phyloP scores from a whole-genome alignment of 2,329 filamentous ascomycete genomes.

The Alternaria atra region DNA sequence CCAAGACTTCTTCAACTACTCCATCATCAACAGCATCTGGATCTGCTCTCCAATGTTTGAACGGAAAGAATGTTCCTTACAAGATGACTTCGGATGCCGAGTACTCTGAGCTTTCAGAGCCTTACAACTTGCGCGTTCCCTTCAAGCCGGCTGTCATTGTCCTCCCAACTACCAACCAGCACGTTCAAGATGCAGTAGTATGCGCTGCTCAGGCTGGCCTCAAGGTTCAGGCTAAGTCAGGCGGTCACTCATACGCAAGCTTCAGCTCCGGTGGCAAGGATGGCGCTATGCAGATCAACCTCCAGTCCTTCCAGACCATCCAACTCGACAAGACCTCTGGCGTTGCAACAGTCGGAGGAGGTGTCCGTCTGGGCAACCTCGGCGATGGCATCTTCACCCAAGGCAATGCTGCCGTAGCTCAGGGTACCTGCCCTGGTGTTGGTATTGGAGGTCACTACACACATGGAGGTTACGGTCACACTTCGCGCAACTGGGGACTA shows the following conservation, averaged over 20 bases:
- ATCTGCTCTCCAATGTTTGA: slow-evolving; percentile 40
- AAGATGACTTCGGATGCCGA: slow-evolving; percentile 37
- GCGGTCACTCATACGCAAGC: slow-evolving; percentile 70
- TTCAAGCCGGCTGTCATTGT: slow-evolving; percentile 65
- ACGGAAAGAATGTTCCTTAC: slow-evolving; percentile 45
- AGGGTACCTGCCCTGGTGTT: slow-evolving; percentile 63
- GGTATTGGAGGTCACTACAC: slow-evolving; percentile 51
- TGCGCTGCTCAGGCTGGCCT: slow-evolving; percentile 62
- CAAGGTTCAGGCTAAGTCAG: slow-evolving; percentile 69
- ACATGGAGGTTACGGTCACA: slow-evolving; percentile 49
- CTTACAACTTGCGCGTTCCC: slow-evolving; percentile 49
- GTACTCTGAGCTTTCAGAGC: slow-evolving; percentile 41
- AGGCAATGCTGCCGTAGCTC: slow-evolving; percentile 55
- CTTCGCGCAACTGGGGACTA: slow-evolving; percentile 48
- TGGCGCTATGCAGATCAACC: slow-evolving; percentile 59
- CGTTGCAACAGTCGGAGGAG: slow-evolving; percentile 58
- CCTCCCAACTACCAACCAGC: slow-evolving; percentile 61
- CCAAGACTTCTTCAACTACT: slow-evolving; percentile 24
- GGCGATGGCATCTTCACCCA: slow-evolving; percentile 47
- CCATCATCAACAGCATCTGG: slow-evolving; percentile 22
- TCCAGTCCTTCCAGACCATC: slow-evolving; percentile 58
- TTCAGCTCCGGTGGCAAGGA: slow-evolving; percentile 61
- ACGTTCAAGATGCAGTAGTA: slow-evolving; percentile 66
- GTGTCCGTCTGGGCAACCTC: slow-evolving; percentile 58
- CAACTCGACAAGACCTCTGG: slow-evolving; percentile 52